These are phyloP conservation scores for Eucalyptus sideroxylon DNA, from an alignment of 345 rosid species.

Conservation along the genomic window DNA sequence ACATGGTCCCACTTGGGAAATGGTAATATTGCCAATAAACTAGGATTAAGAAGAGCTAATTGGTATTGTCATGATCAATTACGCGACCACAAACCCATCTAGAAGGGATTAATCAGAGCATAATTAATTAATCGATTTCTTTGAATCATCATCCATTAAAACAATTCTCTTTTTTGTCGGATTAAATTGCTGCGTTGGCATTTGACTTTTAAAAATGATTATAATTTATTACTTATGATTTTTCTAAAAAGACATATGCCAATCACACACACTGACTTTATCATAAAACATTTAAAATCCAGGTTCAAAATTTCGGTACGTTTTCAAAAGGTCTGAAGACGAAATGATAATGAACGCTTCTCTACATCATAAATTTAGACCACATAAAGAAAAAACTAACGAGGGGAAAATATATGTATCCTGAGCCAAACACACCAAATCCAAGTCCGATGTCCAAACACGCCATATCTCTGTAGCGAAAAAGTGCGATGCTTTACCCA, in stretches of 20 bases:
- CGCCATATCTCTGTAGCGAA: neutral
- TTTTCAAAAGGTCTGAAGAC: neutral
- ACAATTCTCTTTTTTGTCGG: too few relatives aligned
- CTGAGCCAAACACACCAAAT: neutral
- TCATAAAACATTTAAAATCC: neutral
- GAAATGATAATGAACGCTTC: neutral
- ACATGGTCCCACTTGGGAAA: neutral
- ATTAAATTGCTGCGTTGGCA: rapidly evolving
- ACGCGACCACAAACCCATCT: neutral
- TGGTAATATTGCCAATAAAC: neutral
- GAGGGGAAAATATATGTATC: rapidly evolving
- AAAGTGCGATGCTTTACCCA: too few relatives aligned
- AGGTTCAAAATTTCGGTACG: neutral
- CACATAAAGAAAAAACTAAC: neutral
- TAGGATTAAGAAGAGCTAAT: neutral
- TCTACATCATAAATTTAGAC: neutral
- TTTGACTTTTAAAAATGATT: rapidly evolving
- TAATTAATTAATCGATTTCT: neutral
- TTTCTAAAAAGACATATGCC: neutral
- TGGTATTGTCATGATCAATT: neutral
- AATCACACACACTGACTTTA: neutral
- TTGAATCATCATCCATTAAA: neutral
- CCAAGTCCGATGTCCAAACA: neutral
- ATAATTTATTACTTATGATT: neutral
- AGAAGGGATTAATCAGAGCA: neutral